Evolutionary conservation across 2,329 filamentous ascomycete genomes (phyloP), one percentile per base, ranked within the genome.

Genomic region (Colletotrichum shisoi): DNA sequence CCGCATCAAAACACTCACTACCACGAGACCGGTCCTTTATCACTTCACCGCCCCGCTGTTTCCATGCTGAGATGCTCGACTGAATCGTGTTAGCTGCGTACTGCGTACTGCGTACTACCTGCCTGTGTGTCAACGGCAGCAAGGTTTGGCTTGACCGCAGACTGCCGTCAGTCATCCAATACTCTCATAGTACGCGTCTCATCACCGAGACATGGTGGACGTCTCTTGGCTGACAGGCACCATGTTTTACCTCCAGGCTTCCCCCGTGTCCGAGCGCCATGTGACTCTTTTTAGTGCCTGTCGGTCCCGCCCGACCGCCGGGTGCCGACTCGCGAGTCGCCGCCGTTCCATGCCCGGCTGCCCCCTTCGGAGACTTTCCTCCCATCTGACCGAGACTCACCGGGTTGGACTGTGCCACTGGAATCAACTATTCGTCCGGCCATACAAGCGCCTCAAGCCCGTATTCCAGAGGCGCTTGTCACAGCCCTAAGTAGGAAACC

Each of bases 211-310:
- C 37, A 40, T 19, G 37, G 27, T 27, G 19, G 21, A n/a, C 46
- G 59, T n/a, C 24, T 34, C 57, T 63, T 40, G 39, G 45, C 19
- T 34, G 3, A 45, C 57, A 45, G 49, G 58, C 17, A 54, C 53
- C 52, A 31, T 58, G 63, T 67, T 67, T 63, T 57, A 31, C 27
- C 21, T 19, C 60, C 59, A 63, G 63, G 52, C 42, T 44, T 27
- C 53, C 52, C 52, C 63, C 63, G 21, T 44, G 42, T 40, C 52
- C 45, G 37, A 63, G 31, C 48, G 53, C 39, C 59, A 63, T 67
- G 59, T 67, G 63, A 67, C 40, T 52, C 19, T 46, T 11, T 52
- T n/a, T 67, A 63, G 46, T 45, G 45, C 12, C 39, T 39, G 45
- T 58, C 63, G 52, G 59, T 63, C 59, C 63, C 59, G 40, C 52